Evolutionary conservation across 768 basidiomycete genomes (phyloP).

Genomic region (Serendipita indica): DNA sequence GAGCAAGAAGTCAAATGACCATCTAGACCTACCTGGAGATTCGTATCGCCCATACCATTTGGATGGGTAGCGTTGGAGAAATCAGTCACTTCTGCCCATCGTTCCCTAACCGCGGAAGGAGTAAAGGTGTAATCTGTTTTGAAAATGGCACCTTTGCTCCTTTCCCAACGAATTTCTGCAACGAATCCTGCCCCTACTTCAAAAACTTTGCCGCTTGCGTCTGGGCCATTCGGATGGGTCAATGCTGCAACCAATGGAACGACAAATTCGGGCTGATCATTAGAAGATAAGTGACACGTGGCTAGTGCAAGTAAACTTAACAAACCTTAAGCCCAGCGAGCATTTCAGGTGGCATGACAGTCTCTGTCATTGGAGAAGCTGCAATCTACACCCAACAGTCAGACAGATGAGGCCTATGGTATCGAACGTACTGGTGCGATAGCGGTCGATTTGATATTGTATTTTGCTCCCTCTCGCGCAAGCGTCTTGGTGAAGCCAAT

Average conservation of each 20-base stretch:
- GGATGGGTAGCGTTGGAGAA: slow-evolving; percentile 63
- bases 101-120: slow-evolving; percentile 83
- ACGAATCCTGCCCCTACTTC: slow-evolving; percentile 89
- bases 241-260: slow-evolving; percentile 85
- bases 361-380: slow-evolving; percentile 94
- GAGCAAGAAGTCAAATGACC: neutral
- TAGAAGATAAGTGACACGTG: slow-evolving; percentile 1
- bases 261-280: slow-evolving; percentile 80
- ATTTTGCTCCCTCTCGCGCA: slow-evolving; percentile 83
- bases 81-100: slow-evolving; percentile 70
- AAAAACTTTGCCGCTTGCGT: slow-evolving; percentile 69
- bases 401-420: neutral
- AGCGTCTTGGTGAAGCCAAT: slow-evolving; percentile 86
- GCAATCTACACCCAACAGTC: slow-evolving; percentile 43
- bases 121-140: slow-evolving; percentile 83
- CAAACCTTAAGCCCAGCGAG: slow-evolving; percentile 66
- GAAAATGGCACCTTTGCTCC: slow-evolving; percentile 75
- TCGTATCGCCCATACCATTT: slow-evolving; percentile 43
- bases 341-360: slow-evolving; percentile 88
- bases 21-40: slow-evolving; percentile 32
- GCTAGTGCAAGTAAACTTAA: neutral
- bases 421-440: slow-evolving; percentile 64
- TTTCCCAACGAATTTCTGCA: slow-evolving; percentile 87
- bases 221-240: slow-evolving; percentile 68
- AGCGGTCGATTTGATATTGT: slow-evolving; percentile 71